phyloP scores from a whole-genome alignment of 1,284 basidiomycete genomes.

The Mycena citricolor region DNA sequence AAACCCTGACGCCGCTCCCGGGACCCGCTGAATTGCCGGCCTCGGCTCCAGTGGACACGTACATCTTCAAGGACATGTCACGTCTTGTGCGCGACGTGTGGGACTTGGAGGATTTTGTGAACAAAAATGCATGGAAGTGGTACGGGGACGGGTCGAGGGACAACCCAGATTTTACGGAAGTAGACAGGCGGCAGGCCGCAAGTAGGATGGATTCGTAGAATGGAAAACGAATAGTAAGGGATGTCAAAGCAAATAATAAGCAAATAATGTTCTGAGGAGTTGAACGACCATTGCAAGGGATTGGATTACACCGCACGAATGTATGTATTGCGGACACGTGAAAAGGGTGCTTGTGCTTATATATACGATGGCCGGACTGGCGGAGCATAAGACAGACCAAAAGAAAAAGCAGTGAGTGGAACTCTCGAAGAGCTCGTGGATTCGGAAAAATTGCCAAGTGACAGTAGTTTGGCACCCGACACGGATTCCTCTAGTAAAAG shows the following conservation, averaged over 20 bases:
- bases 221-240: too few relatives aligned
- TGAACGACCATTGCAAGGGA: too few relatives aligned
- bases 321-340: too few relatives aligned
- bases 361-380: too few relatives aligned
- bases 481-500: constrained; percentile 72
- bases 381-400: too few relatives aligned
- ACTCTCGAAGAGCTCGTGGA: constrained; percentile 42
- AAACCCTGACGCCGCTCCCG: constrained; percentile 10
- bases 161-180: constrained; percentile 17
- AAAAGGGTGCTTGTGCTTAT: too few relatives aligned
- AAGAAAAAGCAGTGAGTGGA: constrained; percentile 10
- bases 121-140: constrained; percentile 73
- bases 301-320: too few relatives aligned
- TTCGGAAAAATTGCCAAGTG: constrained; percentile 56
- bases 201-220: too few relatives aligned
- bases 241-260: too few relatives aligned
- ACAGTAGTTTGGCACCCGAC: constrained; percentile 49
- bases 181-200: constrained; percentile 14
- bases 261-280: too few relatives aligned
- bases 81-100: constrained; percentile 64
- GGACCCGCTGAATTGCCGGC: constrained; percentile 31
- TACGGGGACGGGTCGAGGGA: constrained; percentile 40
- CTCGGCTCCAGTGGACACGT: constrained; percentile 58
- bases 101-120: constrained; percentile 75
- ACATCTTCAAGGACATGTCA: constrained; percentile 59